Percentiles rank a stretch among this genome's conserved stretches.
Conservation (phyloP, 1,284 basidiomycete genomes). For the Moesziomyces globuligerus region DNA sequence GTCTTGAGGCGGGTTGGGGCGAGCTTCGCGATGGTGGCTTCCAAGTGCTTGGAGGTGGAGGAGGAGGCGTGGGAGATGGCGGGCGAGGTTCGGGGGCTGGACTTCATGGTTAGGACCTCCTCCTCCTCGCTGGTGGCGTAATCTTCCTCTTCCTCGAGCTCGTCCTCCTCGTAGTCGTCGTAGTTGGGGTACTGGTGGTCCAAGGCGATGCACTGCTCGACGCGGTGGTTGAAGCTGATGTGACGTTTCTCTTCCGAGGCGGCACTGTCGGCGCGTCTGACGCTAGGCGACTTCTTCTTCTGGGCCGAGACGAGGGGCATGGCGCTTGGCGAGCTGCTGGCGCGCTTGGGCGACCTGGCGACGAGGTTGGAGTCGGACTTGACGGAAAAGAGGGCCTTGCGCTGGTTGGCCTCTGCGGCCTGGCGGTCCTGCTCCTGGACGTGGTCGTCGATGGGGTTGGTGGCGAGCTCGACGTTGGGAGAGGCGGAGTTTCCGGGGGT, state of each 20-base stretch:
- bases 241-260: constrained; percentile 73
- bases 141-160: constrained; percentile 69
- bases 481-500: constrained; percentile 68
- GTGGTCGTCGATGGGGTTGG: constrained; percentile 39
- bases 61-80: constrained; percentile 43
- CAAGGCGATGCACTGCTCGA: constrained; percentile 97
- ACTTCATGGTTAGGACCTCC: constrained; percentile 68
- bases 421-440: constrained; percentile 54
- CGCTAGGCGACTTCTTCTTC: constrained; percentile 29
- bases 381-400: constrained; percentile 48
- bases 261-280: constrained; percentile 35
- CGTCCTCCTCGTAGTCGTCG: constrained; percentile 59
- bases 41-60: constrained; percentile 22
- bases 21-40: constrained; percentile 82
- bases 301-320: constrained; percentile 38
- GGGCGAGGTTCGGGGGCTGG: constrained; percentile 46
- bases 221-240: constrained; percentile 97
- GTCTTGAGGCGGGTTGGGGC: constrained; percentile 93
- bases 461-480: constrained; percentile 71
- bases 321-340: constrained; percentile 39
- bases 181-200: constrained; percentile 66
- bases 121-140: constrained; percentile 72
- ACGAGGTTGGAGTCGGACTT: constrained; percentile 56
- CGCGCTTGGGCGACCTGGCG: constrained; percentile 30
- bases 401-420: constrained; percentile 21